A percentile compares a stretch with the other conserved stretches of the same genome.
phyloP scores from a whole-genome alignment of 371 early-diverging fungal species.

The Fennellomyces sp. region DNA sequence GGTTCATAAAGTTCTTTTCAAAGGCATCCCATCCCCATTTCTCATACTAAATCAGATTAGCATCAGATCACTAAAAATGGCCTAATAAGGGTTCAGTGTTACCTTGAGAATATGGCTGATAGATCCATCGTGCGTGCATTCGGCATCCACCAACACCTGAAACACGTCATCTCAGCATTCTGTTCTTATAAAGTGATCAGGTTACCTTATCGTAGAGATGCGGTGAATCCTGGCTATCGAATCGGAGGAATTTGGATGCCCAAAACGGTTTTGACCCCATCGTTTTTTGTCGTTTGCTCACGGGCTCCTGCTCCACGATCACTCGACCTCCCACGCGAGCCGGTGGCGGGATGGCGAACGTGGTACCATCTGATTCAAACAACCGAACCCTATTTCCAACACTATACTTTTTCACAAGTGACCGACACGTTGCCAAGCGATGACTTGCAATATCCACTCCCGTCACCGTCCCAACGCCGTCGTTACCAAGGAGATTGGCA shows the following conservation, averaged over 20 bases:
- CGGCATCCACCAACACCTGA: slow-evolving; percentile 89
- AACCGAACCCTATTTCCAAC: slow-evolving; percentile 61
- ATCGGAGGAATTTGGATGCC: slow-evolving; percentile 73
- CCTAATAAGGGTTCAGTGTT: no score
- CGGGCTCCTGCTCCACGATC: slow-evolving; percentile 1
- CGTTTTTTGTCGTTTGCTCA: slow-evolving; percentile 11
- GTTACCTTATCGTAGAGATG: slow-evolving; percentile 82
- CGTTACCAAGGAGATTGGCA: slow-evolving; percentile 64
- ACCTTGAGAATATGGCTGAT: slow-evolving; percentile 83
- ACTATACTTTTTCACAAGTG: slow-evolving; percentile 67
- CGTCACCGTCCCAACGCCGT: slow-evolving; percentile 80
- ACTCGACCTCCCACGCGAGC: slow-evolving; percentile 12
- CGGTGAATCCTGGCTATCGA: slow-evolving; percentile 50
- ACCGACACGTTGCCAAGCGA: slow-evolving; percentile 74
- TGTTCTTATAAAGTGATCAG: no score
- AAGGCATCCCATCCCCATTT: slow-evolving; percentile 77
- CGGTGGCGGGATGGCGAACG: slow-evolving; percentile 79
- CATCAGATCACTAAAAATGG: no score
- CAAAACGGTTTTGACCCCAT: slow-evolving; percentile 66
- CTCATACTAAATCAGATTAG: slow-evolving; percentile 44
- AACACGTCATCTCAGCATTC: neutral
- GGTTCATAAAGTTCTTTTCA: slow-evolving; percentile 69
- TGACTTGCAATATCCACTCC: slow-evolving; percentile 87
- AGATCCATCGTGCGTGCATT: slow-evolving; percentile 97
- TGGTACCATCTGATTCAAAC: slow-evolving; percentile 83